Evolutionary conservation across 768 basidiomycete species (phyloP).

Genomic region (Candolleomyces efflorescens): DNA sequence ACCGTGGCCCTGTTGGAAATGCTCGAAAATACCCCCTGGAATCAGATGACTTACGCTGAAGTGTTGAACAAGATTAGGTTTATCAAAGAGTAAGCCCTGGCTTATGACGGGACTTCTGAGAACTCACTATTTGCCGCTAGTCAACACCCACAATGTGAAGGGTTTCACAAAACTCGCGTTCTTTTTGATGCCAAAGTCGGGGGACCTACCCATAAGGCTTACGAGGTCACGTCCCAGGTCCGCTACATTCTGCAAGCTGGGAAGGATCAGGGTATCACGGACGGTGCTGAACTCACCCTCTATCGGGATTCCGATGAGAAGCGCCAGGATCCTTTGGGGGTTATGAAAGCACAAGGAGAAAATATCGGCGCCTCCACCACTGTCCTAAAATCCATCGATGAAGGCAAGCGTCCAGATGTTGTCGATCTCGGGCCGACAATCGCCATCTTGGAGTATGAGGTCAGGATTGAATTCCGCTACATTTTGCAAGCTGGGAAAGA

Average conservation of each 20-base stretch:
- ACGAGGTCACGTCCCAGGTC: not conserved
- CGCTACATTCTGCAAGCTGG: not conserved
- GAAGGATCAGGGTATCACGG: constrained; percentile 23
- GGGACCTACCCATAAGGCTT: not conserved
- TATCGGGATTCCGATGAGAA: constrained; percentile 19
- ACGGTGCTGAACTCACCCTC: constrained; percentile 19
- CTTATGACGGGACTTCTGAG: not conserved
- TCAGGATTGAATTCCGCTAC: not conserved
- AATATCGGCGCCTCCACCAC: constrained; percentile 18
- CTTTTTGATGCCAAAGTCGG: constrained; percentile 7
- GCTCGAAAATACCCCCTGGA: constrained; percentile 18
- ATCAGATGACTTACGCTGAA: constrained; percentile 26
- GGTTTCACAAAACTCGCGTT: constrained; percentile 2
- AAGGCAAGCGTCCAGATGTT: too few species aligned
- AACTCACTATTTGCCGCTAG: not conserved
- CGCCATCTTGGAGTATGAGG: too few species aligned
- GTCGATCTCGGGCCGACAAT: too few species aligned
- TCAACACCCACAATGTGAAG: constrained; percentile 16
- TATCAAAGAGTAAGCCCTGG: constrained; percentile 17
- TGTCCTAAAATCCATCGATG: not conserved
- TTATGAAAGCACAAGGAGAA: constrained; percentile 16
- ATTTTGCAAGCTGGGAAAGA: not conserved
- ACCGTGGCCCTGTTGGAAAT: constrained; percentile 24
- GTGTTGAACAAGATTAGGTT: constrained; percentile 27
- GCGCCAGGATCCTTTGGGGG: constrained; percentile 20